Percentiles rank a stretch among this genome's conserved stretches.
Conservation (phyloP, 2,329 filamentous ascomycete genomes). For the Gnomoniopsis sp. region DNA sequence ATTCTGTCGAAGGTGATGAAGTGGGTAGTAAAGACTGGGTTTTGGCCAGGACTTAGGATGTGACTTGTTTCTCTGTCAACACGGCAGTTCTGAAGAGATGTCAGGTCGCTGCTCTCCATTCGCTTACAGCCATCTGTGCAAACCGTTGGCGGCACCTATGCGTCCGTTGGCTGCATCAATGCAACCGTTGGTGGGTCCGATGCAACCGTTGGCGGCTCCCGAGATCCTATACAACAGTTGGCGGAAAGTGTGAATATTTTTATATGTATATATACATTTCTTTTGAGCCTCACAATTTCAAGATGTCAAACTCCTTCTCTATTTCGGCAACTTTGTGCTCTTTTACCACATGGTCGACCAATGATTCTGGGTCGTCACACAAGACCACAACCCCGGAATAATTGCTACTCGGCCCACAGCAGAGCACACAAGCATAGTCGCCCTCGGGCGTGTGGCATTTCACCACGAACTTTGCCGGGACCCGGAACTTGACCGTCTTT, state of each 20-base stretch:
- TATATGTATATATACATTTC: neutral
- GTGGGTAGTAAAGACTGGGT: too few relatives aligned
- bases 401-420: neutral
- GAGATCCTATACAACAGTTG: neutral
- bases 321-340: slow-evolving; percentile 6
- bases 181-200: too few relatives aligned
- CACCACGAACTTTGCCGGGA: slow-evolving; percentile 26
- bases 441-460: slow-evolving; percentile 30
- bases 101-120: too few relatives aligned
- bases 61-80: too few relatives aligned
- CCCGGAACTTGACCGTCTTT: slow-evolving; percentile 28
- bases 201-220: too few relatives aligned
- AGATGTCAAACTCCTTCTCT: slow-evolving; percentile 5
- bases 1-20: too few relatives aligned
- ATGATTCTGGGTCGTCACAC: slow-evolving; percentile 4
- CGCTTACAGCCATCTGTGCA: too few relatives aligned
- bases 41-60: too few relatives aligned
- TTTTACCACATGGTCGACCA: slow-evolving; percentile 9
- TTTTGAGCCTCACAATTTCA: neutral
- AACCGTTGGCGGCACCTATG: too few relatives aligned
- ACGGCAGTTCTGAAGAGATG: too few relatives aligned
- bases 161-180: too few relatives aligned
- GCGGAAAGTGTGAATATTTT: too few relatives aligned
- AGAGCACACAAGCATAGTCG: slow-evolving; percentile 6
- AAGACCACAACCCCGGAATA: neutral